phyloP scores from a whole-genome alignment of 2,329 filamentous ascomycete genomes.

The Ceratocystiopsis sp. region DNA sequence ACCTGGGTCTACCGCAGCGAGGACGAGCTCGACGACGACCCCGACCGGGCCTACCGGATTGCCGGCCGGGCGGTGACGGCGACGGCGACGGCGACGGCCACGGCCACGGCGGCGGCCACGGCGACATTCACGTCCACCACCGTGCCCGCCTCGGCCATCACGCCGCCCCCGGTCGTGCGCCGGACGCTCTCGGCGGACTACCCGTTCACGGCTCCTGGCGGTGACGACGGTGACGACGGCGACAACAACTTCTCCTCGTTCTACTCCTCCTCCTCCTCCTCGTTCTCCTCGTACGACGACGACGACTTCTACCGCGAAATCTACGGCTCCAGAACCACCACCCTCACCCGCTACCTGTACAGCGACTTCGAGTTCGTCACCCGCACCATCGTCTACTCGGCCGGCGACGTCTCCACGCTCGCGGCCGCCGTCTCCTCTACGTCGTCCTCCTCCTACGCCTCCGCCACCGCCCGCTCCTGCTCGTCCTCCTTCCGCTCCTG shows the following conservation, averaged over 20 bases:
- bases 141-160: too few species aligned
- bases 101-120: neutral
- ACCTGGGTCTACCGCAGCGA: slow-evolving; percentile 6
- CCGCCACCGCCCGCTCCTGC: neutral
- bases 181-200: too few species aligned
- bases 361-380: neutral
- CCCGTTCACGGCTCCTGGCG: neutral
- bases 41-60: neutral
- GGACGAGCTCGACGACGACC: neutral
- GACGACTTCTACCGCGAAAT: neutral
- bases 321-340: neutral
- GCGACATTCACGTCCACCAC: neutral
- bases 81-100: neutral
- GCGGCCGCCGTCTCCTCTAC: neutral
- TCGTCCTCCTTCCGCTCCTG: slow-evolving; percentile 5
- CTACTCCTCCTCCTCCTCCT: neutral
- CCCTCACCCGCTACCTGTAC: neutral
- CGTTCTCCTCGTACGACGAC: neutral
- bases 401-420: neutral
- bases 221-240: too few species aligned
- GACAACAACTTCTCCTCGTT: too few species aligned
- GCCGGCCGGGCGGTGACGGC: neutral
- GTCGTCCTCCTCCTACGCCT: neutral
- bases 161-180: too few species aligned
- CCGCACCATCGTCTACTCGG: too few species aligned